phyloP scores from a whole-genome alignment of 2,329 filamentous ascomycete species.

The Chalara sp. region DNA sequence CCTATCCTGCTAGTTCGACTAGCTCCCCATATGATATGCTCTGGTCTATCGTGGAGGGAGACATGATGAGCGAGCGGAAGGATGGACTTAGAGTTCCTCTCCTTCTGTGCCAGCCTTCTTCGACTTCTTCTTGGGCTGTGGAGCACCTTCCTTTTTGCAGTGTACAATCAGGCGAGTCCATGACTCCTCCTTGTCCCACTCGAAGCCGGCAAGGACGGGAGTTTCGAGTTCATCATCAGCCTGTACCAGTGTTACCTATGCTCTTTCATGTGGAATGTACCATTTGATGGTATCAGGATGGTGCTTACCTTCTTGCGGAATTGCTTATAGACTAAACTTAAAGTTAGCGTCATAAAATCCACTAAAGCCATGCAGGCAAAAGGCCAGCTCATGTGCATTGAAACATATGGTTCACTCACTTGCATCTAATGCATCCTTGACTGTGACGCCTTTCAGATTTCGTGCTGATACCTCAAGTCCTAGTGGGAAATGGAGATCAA shows the following conservation, averaged over 20 bases:
- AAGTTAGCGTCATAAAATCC: too few relatives aligned
- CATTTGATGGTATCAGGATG: not conserved
- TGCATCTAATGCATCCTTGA: conserved; percentile 93
- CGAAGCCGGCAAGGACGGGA: conserved; percentile 87
- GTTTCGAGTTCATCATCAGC: conserved; percentile 84
- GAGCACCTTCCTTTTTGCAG: conserved; percentile 65
- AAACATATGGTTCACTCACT: conserved; percentile 29
- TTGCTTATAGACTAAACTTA: conserved; percentile 63
- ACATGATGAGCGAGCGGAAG: conserved; percentile 8
- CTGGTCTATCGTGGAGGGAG: conserved; percentile 14
- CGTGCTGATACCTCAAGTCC: conserved; percentile 83
- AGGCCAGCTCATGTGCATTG: too few relatives aligned
- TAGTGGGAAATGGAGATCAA: conserved; percentile 85
- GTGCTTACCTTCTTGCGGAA: conserved; percentile 86
- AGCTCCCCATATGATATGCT: conserved; percentile 3
- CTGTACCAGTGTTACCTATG: conserved; percentile 38
- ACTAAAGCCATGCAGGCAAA: too few relatives aligned
- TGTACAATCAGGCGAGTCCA: conserved; percentile 86
- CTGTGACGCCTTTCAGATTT: conserved; percentile 90
- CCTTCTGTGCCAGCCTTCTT: conserved; percentile 45
- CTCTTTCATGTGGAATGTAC: conserved; percentile 6
- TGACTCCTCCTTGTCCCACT: conserved; percentile 91
- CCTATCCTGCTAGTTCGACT: not conserved
- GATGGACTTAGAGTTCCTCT: conserved; percentile 24
- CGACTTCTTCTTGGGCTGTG: conserved; percentile 55